Evolutionary conservation across 225 moss, liverwort and hornwort genomes (phyloP), one percentile per base, ranked within the genome.

Genomic region (Bryum argenteum): DNA sequence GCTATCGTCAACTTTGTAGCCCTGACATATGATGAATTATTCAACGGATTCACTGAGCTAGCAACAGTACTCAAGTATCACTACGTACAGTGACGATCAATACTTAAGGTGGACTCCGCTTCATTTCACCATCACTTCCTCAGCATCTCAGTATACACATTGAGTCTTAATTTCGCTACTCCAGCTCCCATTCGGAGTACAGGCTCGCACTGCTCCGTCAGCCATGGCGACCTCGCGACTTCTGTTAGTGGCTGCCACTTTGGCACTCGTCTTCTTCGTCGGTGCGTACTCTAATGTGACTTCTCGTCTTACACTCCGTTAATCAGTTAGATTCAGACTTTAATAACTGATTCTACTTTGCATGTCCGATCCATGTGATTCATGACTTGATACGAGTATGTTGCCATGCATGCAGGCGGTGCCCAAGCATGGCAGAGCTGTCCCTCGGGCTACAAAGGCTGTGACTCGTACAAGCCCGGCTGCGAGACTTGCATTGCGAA

Each of bases 251-350:
- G 55, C 61, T 10, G 33, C 67, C 28, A n/a, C 67, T 20, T 14
- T 80, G 71, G 76, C 67, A 5, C 59, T 56, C 42, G 10, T 76
- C 17, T 57, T 71, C 62, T 41, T 72, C 71, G 18, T 72, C 6
- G 80, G 76, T 72, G 61, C 21, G 7, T 6, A 19, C 15, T 1
- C 0, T 0, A 9, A 22, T 8, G 10, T 4, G 20, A n/a, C 44
- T 8, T 43, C 19, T 1, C 17, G 19, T 8, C 8, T 9, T 10
- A 53, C 19, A 0, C 2, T 9, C 9, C 52, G 17, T 0, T n/a
- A 18, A 3, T n/a, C 1, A 52, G 0, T 8, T n/a, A 9, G 9
- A 18, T n/a, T 1, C 4, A 2, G 4, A 26, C 2, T 26, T 26
- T 26, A 4, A 26, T 2, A 26, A 26, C 4, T 9, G 1, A 21